Conservation (phyloP, 2,329 filamentous ascomycete species). For the Macrophomina pseudophaseolina region DNA sequence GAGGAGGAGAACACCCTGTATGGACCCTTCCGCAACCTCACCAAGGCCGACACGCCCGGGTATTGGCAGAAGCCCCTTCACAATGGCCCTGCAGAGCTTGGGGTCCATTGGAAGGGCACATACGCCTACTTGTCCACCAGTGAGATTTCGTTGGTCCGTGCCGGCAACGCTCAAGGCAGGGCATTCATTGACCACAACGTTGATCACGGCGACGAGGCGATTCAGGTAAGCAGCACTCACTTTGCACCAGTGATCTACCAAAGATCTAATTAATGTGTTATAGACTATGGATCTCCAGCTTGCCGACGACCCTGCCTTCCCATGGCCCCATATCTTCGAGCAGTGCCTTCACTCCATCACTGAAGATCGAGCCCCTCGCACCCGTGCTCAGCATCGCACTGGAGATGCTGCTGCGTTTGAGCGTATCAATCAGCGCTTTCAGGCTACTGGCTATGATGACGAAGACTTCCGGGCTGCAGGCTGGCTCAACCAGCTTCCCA, state of each 20-base stretch:
- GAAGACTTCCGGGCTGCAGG: constrained; percentile 47
- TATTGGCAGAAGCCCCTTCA: constrained; percentile 48
- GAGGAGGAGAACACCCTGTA: constrained; percentile 45
- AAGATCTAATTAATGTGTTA: neutral
- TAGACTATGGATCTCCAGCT: constrained; percentile 44
- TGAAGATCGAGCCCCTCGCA: constrained; percentile 31
- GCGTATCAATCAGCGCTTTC: constrained; percentile 37
- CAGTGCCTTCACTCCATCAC: constrained; percentile 43
- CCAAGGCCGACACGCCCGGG: constrained; percentile 46
- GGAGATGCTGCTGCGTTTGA: neutral
- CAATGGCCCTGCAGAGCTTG: constrained; percentile 43
- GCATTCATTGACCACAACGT: constrained; percentile 37
- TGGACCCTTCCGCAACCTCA: constrained; percentile 43
- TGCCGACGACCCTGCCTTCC: constrained; percentile 29
- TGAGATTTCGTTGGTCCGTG: constrained; percentile 37
- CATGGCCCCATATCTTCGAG: constrained; percentile 50
- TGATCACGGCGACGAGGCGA: constrained; percentile 33
- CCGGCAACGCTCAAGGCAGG: constrained; percentile 18
- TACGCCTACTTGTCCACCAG: constrained; percentile 49
- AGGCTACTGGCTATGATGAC: constrained; percentile 46
- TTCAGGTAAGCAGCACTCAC: neutral
- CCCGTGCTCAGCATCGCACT: constrained; percentile 40
- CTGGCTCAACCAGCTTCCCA: constrained; percentile 56
- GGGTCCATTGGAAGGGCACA: constrained; percentile 57
- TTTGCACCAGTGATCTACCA: too few relatives aligned